Percentiles rank a stretch among this genome's conserved stretches.
phyloP scores from a whole-genome alignment of 75 land plant genomes.

The Pinus taeda region DNA sequence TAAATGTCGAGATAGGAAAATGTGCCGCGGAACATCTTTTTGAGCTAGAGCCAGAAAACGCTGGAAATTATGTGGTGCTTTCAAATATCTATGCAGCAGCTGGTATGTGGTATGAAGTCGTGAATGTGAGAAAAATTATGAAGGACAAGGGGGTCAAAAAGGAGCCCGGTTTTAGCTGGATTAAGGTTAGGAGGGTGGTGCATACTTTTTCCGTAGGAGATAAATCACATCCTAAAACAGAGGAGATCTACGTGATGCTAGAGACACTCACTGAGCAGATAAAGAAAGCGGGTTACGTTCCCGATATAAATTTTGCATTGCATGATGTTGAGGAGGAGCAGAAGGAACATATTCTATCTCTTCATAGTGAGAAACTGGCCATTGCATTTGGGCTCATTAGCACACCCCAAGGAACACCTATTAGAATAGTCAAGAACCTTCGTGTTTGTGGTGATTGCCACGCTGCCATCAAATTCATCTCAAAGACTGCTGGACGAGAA shows the following conservation, averaged over 20 bases:
- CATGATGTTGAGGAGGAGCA: slow-evolving; percentile 6
- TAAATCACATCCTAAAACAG: slow-evolving; percentile 10
- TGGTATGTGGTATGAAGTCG: not conserved
- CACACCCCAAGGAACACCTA: not conserved
- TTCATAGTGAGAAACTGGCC: not conserved
- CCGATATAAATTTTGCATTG: slow-evolving; percentile 8
- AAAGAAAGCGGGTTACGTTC: slow-evolving; percentile 11
- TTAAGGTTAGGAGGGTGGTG: not conserved
- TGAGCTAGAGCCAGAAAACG: not conserved
- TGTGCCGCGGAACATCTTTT: not conserved
- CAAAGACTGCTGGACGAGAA: not conserved
- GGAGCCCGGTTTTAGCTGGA: not conserved
- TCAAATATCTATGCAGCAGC: slow-evolving; percentile 6
- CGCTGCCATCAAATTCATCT: slow-evolving; percentile 15
- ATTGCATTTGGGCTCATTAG: not conserved
- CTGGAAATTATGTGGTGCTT: not conserved
- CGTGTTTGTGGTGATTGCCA: slow-evolving; percentile 23
- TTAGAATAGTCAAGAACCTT: slow-evolving; percentile 22
- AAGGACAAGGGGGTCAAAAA: slow-evolving; percentile 2
- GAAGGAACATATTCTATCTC: not conserved
- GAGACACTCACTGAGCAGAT: slow-evolving; percentile 3
- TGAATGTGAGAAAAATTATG: not conserved
- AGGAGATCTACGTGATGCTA: slow-evolving; percentile 13
- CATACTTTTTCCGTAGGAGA: slow-evolving; percentile 12
- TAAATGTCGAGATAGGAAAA: not conserved